These are phyloP conservation scores for Zygotorulaspora mrakii DNA, from an alignment of 1,139 yeast species.

Conservation along the genomic window DNA sequence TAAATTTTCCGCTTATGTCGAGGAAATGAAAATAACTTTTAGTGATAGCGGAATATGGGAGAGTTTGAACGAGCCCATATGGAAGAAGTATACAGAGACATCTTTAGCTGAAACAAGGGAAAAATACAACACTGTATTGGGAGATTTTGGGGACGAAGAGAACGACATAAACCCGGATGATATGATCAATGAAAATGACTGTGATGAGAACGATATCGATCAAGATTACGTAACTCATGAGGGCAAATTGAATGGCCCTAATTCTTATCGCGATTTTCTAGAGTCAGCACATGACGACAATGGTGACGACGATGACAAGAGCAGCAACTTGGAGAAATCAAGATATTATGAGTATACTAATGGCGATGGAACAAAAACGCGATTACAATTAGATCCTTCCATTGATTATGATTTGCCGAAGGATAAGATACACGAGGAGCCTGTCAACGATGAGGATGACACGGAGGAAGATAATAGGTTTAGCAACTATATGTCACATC, in stretches of 20 bases:
- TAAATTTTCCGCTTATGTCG: constrained; percentile 55
- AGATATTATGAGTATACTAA: constrained; percentile 41
- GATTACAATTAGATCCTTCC: constrained; percentile 21
- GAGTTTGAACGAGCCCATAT: constrained; percentile 47
- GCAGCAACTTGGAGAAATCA: constrained; percentile 28
- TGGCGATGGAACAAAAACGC: constrained; percentile 37
- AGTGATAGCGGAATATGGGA: constrained; percentile 30
- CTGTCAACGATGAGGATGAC: constrained; percentile 23
- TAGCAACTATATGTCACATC: constrained; percentile 80
- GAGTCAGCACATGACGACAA: constrained; percentile 26
- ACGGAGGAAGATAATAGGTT: constrained; percentile 48
- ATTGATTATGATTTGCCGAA: constrained; percentile 24
- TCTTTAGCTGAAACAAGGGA: constrained; percentile 85
- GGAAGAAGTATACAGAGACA: constrained; percentile 84
- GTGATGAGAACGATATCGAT: constrained; percentile 20
- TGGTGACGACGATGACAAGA: constrained; percentile 35
- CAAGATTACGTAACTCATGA: constrained; percentile 17
- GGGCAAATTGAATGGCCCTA: constrained; percentile 17
- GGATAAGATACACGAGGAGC: constrained; percentile 27
- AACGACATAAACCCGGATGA: constrained; percentile 24
- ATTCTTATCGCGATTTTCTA: constrained; percentile 21
- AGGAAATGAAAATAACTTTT: constrained; percentile 37
- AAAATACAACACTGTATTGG: constrained; percentile 91
- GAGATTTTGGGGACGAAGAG: constrained; percentile 52
- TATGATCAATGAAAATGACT: constrained; percentile 15